Evolutionary conservation across 257 asterid genomes (phyloP), one percentile per base, ranked within the genome.

Genomic region (Penstemon davidsonii): DNA sequence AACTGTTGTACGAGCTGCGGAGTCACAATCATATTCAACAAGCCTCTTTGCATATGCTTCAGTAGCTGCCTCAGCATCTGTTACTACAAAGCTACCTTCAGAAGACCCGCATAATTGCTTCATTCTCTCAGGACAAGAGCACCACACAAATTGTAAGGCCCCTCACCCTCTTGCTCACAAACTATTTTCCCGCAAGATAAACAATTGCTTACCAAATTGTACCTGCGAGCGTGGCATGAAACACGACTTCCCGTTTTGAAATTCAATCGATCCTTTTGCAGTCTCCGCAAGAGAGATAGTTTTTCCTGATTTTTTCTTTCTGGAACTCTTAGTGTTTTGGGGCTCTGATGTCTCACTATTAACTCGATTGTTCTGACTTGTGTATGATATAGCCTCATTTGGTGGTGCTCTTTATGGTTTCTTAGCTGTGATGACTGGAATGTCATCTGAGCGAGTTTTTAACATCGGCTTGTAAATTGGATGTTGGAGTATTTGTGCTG

Each of bases 131-230:
- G 85, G 64, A 93, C 99, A 66, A 93, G 97, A 64, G 95, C 87
- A 53, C 96, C 99, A 69, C 99, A 93, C 68, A 85, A 90, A 55
- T 73, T 82, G 79, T 97, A 93, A 41, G 99, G 96, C 25, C 97
- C 99, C 71, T 93, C 99, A 2, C 96, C 96, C 78, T 93, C 99
- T 72, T 93, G 99, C 76, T 93, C 96, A 72, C 99, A 93, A 4
- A 93, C 96, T 77, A 93, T 88, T 84, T 87, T 93, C 74, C 99
- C 99, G 55, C 99, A 93, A 37, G 97, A 88, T 59, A 93, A 81
- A 70, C 97, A 93, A 61, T 93, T 93, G 88, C 99, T 13, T 15
- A 93, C 71, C 77, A 93, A 80, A 46, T 71, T 82, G 80, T 90
- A 97, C 40, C 81, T 81, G 58, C 97, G 94, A 39, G 97, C 99